Evolutionary conservation across 1,284 basidiomycete species (phyloP), one percentile per base, ranked within the genome.

Genomic region (Sanghuangporus weigelae): DNA sequence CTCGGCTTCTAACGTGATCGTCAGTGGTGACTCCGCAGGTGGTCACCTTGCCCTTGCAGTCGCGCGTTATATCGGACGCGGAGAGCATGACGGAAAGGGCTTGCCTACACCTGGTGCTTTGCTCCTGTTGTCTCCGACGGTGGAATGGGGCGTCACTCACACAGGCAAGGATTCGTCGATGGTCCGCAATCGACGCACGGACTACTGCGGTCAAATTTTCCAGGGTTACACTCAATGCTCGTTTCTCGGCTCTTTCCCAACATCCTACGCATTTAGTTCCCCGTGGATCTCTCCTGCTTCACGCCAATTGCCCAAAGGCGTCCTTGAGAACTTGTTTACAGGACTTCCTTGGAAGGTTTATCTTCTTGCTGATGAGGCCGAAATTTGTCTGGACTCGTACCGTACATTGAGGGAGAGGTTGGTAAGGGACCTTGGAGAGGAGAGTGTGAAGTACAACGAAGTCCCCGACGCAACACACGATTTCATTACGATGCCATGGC

Each of bases 11-110:
- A 76, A 81, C 68, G 78, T 85, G 62, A 69, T 81, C 36, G 46
- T 85, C n/a, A 71, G 70, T 2, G 83, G 83, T n/a, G 82, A 84
- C 69, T 79, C 77, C 8, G 83, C 83, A 0, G 84, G 84, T 0
- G 82, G 77, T 0, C 79, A 83, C 66, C 71, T 84, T 14, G 78
- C 76, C 0, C 64, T 81, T 6, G 75, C 77, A 7, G 65, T 73
- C 44, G 62, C 61, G 3, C 68, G 70, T 1, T 73, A 71, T 66
- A 69, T 76, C 26, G 68, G 69, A 26, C 51, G 63, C 51, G 62
- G 65, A 63, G 8, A 59, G 2, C 58, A 66, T 2, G 58, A 60
- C 1, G 50, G 58, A 42, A 42, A 42, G 40, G 40, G 40, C 21
- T 67, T 75, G 0, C 68, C 69, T 10, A 56, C 61, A 35, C 78